These are phyloP conservation scores for Phoma sp. DNA, from an alignment of 2,329 filamentous ascomycete species.

Conservation along the genomic window DNA sequence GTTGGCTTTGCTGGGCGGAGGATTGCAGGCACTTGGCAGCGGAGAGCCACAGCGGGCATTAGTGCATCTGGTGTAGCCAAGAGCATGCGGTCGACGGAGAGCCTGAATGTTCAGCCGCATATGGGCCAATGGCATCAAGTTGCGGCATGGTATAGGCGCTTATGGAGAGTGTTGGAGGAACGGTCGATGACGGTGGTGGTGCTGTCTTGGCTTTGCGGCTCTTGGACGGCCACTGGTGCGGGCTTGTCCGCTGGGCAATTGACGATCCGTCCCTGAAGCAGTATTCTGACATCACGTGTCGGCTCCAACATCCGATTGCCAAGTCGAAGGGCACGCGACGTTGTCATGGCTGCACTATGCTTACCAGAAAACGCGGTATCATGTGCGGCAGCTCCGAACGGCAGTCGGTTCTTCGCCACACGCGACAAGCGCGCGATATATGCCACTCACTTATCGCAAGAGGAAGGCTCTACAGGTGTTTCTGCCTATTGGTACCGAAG, in stretches of 20 bases:
- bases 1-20: constrained; percentile 29
- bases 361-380: background rate
- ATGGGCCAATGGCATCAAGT: constrained; percentile 1
- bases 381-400: constrained; percentile 1
- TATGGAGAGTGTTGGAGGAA: constrained; percentile 5
- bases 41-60: constrained; percentile 16
- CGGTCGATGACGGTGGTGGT: constrained; percentile 15
- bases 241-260: constrained; percentile 12
- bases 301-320: constrained; percentile 9
- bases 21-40: constrained; percentile 25
- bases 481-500: background rate
- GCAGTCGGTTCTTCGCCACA: constrained; percentile 1
- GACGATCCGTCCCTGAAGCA: constrained; percentile 12
- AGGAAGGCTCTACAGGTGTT: background rate
- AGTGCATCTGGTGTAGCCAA: constrained; percentile 15
- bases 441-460: background rate
- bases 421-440: background rate
- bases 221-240: constrained; percentile 10
- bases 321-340: constrained; percentile 6
- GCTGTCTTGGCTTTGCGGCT: constrained; percentile 15
- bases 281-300: constrained; percentile 14
- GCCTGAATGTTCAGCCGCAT: constrained; percentile 1
- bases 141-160: background rate
- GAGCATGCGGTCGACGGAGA: constrained; percentile 12
- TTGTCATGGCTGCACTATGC: background rate